Evolutionary conservation across 345 rosid species (phyloP), one percentile per base, ranked within the genome.

Genomic region (Rhodomyrtus tomentosa): DNA sequence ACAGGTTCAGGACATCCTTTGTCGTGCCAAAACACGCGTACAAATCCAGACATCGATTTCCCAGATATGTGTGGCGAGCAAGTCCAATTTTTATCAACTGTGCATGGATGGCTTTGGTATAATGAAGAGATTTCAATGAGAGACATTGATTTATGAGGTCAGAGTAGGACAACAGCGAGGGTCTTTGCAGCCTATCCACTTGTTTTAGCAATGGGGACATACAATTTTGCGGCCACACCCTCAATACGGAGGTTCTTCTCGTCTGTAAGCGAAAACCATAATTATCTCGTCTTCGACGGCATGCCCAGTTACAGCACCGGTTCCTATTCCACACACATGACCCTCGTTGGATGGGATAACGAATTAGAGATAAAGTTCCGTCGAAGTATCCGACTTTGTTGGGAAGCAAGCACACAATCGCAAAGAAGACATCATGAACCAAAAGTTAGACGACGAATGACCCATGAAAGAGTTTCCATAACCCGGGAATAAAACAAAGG

Each of bases 41-140:
- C 11, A 96, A 83, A 62, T 94, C 93, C 72, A 96, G 88, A 85
- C 92, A 95, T 3, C 93, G 95, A 83, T 95, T 96, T 40, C 93
- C 94, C 90, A 93, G 90, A 86, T 87, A 92, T 80, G 96, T 93
- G 56, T 82, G 88, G 79, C 85, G 68, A 85, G 86, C 40, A n/a
- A 91, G 84, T 14, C 97, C 96, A 73, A 89, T 86, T 88, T 93
- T 93, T 49, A 93, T 51, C 89, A 96, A 84, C 88, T 87, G 93
- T 81, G 94, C 93, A 87, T 96, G 96, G 50, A 93, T 82, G 85
- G 82, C 82, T 84, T 87, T 85, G 56, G 88, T 80, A 15, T 88
- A 86, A 82, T 82, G 76, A 40, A 85, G 80, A 9, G 88, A 92
- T 54, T 87, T 91, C 21, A 88, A 55, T 36, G 87, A 89, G 4